Evolutionary conservation across 2,329 filamentous ascomycete species (phyloP), one percentile per base, ranked within the genome.

Genomic region (Alternaria brassicae): DNA sequence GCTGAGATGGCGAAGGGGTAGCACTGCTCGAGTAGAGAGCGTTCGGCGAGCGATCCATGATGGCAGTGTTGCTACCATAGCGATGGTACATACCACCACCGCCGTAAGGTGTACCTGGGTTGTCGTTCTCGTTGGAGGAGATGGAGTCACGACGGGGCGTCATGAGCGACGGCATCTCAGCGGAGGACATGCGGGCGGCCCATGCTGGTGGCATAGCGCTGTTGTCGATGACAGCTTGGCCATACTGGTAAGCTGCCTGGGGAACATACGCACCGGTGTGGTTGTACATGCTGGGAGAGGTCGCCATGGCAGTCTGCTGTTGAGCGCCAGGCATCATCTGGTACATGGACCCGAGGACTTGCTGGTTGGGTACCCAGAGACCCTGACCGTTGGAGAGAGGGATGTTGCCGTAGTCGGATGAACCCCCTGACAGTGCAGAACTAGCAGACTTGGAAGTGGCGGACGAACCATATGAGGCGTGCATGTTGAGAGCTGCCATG

Each of bases 51-150:
- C 81, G 81, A 64, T 83, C 82, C 69, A 81, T 75, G 72, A 83
- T 81, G 32, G 81, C 73, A 19, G 83, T 75, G 42, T 80, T 75
- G 28, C 81, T 74, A 48, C 78, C 79, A 44, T 78, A 79, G 36
- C 79, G 78, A 59, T 48, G 44, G 23, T 82, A 83, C 57, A 78
- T 74, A 44, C 78, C 76, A 58, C 80, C 79, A 30, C 77, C 79
- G 17, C 70, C 74, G 47, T 77, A 79, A 3, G 82, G 82, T 8
- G 82, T 84, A 21, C 80, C 81, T 19, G 82, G 82, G 61, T 82
- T 77, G 48, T 84, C 82, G 57, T 83, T 81, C 77, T 84, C 82
- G 67, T 83, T 83, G 32, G 82, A 83, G 5, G 82, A 84, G 63
- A 83, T 75, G 7, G 82, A 84, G 63, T 82, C 82, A 47, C 82